Evolutionary conservation across 2,329 filamentous ascomycete genomes (phyloP).

Genomic region (Elsinoe australis): DNA sequence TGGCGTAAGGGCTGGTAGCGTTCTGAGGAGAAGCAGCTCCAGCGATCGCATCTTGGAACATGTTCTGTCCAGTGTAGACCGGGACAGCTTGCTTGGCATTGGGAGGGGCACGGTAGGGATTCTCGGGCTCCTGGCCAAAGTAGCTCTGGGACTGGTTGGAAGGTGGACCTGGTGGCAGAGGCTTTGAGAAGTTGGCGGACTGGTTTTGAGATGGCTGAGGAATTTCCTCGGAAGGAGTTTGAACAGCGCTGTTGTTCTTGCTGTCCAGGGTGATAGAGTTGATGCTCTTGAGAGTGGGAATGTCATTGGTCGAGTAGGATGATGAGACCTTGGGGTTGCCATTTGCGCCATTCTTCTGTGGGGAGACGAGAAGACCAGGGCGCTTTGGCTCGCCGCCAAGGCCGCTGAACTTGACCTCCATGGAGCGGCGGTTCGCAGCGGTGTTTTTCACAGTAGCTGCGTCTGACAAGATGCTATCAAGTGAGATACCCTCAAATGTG

Average conservation of each 20-base stretch:
- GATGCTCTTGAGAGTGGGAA: slow-evolving; percentile 73
- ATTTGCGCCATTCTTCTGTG: slow-evolving; percentile 49
- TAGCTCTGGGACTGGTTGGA: slow-evolving; percentile 63
- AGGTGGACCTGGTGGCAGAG: slow-evolving; percentile 60
- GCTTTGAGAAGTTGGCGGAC: slow-evolving; percentile 55
- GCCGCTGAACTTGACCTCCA: slow-evolving; percentile 39
- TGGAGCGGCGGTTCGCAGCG: slow-evolving; percentile 40
- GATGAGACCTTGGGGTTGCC: slow-evolving; percentile 67
- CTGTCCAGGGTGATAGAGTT: slow-evolving; percentile 36
- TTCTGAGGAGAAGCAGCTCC: slow-evolving; percentile 71
- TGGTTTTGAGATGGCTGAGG: slow-evolving; percentile 16
- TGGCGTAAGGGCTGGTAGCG: slow-evolving; percentile 27
- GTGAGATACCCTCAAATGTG: slow-evolving; percentile 30
- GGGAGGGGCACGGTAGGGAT: slow-evolving; percentile 9
- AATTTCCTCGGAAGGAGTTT: slow-evolving; percentile 18
- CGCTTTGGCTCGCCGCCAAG: slow-evolving; percentile 39
- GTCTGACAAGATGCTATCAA: slow-evolving; percentile 34
- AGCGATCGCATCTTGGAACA: slow-evolving; percentile 62
- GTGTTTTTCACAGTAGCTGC: slow-evolving; percentile 36
- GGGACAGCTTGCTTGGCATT: background rate
- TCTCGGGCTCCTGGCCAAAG: slow-evolving; percentile 3
- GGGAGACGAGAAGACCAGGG: slow-evolving; percentile 48
- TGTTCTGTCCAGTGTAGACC: slow-evolving; percentile 1
- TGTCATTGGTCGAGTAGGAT: slow-evolving; percentile 83
- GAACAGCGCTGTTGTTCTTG: slow-evolving; percentile 46